These are phyloP conservation scores for Infundibulicybe gibba DNA, from an alignment of 768 basidiomycete genomes.

Conservation along the genomic window DNA sequence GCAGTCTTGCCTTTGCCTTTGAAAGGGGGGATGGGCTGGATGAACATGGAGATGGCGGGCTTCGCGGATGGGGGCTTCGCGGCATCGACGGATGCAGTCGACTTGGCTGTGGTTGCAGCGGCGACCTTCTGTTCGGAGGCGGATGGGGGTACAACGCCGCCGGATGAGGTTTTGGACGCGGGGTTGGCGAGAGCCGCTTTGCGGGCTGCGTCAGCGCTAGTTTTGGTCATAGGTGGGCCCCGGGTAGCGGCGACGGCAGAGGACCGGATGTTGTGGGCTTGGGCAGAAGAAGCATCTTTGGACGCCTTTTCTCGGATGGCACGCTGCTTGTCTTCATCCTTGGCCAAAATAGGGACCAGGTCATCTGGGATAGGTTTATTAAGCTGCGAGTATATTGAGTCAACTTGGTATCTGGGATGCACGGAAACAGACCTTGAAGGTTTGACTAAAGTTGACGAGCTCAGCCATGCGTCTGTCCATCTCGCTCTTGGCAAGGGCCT, in stretches of 20 bases:
- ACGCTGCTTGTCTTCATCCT: conserved; percentile 89
- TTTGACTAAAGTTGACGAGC: conserved; percentile 87
- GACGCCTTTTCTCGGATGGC: conserved; percentile 75
- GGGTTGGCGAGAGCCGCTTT: conserved; percentile 16
- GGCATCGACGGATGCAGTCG: conserved; percentile 24
- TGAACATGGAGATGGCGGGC: conserved; percentile 63
- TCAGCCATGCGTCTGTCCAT: conserved; percentile 95
- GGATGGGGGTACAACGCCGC: conserved; percentile 11
- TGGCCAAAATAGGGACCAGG: conserved; percentile 87
- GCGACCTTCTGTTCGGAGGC: conserved; percentile 17
- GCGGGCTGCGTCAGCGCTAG: conserved; percentile 19
- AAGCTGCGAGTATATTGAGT: conserved; percentile 42
- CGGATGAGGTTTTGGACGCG: conserved; percentile 19
- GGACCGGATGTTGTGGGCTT: conserved; percentile 71
- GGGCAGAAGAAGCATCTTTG: conserved; percentile 59
- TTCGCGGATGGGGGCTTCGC: conserved; percentile 32
- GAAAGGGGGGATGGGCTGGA: conserved; percentile 91
- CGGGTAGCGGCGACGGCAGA: conserved; percentile 34
- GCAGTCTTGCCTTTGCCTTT: conserved; percentile 50
- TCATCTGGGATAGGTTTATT: conserved; percentile 96
- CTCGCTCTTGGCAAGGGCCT: conserved; percentile 84
- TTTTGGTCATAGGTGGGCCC: conserved; percentile 15
- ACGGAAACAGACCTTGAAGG: conserved; percentile 73
- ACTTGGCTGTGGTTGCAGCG: conserved; percentile 20
- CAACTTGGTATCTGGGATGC: neutral